Percentiles rank a stretch among this genome's conserved stretches.
Conservation (phyloP, 176 grass and related monocot genomes). For the Juncus effusus region DNA sequence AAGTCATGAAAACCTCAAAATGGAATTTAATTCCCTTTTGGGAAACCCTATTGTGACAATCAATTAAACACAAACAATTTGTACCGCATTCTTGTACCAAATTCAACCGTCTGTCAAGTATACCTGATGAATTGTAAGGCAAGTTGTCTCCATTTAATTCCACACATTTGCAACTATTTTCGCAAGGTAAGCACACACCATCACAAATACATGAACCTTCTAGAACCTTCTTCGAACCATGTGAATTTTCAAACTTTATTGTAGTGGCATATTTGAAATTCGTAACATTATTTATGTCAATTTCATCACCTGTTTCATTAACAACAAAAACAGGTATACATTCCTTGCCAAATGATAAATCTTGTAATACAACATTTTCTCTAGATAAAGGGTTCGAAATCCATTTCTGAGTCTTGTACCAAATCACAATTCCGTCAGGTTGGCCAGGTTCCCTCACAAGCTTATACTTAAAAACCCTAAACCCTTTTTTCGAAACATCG, state of each 20-base stretch:
- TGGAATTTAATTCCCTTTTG: slow-evolving; percentile 55
- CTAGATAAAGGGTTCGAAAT: slow-evolving; percentile 52
- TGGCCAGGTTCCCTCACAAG: slow-evolving; percentile 32
- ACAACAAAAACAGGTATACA: slow-evolving; percentile 46
- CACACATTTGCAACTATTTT: slow-evolving; percentile 43
- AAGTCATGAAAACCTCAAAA: slow-evolving; percentile 74
- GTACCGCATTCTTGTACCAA: slow-evolving; percentile 59
- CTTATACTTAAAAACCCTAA: slow-evolving; percentile 66
- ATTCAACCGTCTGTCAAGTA: slow-evolving; percentile 50
- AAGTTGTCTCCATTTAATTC: slow-evolving; percentile 58
- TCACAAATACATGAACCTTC: slow-evolving; percentile 53
- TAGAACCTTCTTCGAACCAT: slow-evolving; percentile 33
- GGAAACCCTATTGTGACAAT: slow-evolving; percentile 71
- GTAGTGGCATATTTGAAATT: slow-evolving; percentile 52
- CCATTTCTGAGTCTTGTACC: slow-evolving; percentile 48
- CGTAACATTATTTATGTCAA: slow-evolving; percentile 31
- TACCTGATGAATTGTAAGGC: slow-evolving; percentile 61
- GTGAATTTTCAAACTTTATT: slow-evolving; percentile 36
- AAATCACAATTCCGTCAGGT: slow-evolving; percentile 26
- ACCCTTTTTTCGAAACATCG: slow-evolving; percentile 46
- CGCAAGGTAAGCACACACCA: slow-evolving; percentile 57
- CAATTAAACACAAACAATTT: slow-evolving; percentile 49
- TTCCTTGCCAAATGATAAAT: slow-evolving; percentile 62
- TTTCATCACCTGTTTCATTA: slow-evolving; percentile 67
- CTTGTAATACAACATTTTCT: slow-evolving; percentile 41